Evolutionary conservation across 768 basidiomycete genomes (phyloP), one percentile per base, ranked within the genome.

Genomic region (Roridomyces roridus): DNA sequence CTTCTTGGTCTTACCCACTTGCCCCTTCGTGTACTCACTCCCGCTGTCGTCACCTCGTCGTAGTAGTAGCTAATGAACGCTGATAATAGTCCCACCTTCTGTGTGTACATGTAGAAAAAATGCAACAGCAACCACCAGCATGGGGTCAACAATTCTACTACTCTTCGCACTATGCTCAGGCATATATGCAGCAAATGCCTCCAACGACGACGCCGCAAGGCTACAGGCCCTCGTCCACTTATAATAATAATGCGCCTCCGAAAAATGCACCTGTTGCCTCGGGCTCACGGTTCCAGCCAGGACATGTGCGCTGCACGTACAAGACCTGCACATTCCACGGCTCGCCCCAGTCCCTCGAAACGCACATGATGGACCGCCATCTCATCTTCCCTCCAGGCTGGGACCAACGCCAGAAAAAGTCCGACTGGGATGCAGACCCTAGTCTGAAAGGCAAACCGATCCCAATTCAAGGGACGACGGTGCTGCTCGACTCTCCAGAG

Each of bases 331-430:
- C 69, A 6, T 95, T 91, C 64, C 75, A 75, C 35, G 92, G 89
- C 29, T 87, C 91, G 4, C 74, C 77, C 36, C 90, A 91, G 67
- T 75, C 84, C 23, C 83, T 93, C 15, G 88, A 93, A 69, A 79
- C 76, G 25, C 93, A 95, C 66, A 88, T 86, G 85, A 94, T 93
- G 92, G 92, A 94, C 64, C 80, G 92, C n/a, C 92, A 94, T 70
- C 78, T 94, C 39, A 85, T 94, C 43, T 92, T 85, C 61, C 92
- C 93, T 21, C 80, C 83, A 40, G 87, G 85, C 20, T 92, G 88
- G 86, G 77, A 87, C 25, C 77, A 81, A 42, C 70, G 71, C 61
- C 80, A 78, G 59, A 79, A 80, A 51, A 82, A 77, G 65, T 52
- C 70, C 31, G 88, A 88, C 26, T 92, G 91, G 91, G 91, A 92